Evolutionary conservation across 495 filamentous ascomycete species (phyloP).

Genomic region (Terfezia claveryi): DNA sequence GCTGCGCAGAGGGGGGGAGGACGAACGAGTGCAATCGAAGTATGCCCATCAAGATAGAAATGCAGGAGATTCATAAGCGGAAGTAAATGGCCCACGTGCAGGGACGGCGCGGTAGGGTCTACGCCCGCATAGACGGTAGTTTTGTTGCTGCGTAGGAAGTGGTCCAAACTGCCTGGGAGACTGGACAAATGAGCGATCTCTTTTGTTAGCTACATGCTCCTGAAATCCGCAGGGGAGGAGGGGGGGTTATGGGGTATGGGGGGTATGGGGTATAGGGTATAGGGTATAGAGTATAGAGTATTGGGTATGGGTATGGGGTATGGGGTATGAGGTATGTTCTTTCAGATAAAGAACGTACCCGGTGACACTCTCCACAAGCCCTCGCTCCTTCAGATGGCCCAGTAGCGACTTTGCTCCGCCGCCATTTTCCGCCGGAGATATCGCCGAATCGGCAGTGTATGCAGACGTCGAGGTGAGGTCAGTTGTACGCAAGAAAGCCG

Average conservation of each 20-base stretch:
- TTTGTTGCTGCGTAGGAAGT: constrained; percentile 43
- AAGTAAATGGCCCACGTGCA: constrained; percentile 82
- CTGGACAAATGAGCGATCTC: constrained; percentile 12
- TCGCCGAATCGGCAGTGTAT: no score
- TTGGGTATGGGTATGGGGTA: no score
- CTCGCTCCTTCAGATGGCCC: constrained; percentile 46
- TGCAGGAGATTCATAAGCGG: constrained; percentile 89
- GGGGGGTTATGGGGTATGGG: not conserved
- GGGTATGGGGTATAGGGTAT: no score
- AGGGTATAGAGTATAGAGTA: no score
- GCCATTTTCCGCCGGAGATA: no score
- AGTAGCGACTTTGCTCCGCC: not conserved
- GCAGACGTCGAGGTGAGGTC: no score
- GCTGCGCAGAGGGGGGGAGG: not conserved
- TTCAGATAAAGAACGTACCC: constrained; percentile 39
- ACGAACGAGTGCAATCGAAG: constrained; percentile 44
- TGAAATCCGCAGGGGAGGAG: not conserved
- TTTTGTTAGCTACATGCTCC: not conserved
- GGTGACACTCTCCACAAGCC: constrained; percentile 55
- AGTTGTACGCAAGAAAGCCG: no score
- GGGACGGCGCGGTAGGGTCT: constrained; percentile 73
- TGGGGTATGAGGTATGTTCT: no score
- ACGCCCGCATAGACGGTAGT: constrained; percentile 72
- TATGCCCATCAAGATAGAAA: constrained; percentile 69
- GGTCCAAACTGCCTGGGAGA: constrained; percentile 34